phyloP scores from a whole-genome alignment of 495 filamentous ascomycete species.

The Podospora fimiseda region DNA sequence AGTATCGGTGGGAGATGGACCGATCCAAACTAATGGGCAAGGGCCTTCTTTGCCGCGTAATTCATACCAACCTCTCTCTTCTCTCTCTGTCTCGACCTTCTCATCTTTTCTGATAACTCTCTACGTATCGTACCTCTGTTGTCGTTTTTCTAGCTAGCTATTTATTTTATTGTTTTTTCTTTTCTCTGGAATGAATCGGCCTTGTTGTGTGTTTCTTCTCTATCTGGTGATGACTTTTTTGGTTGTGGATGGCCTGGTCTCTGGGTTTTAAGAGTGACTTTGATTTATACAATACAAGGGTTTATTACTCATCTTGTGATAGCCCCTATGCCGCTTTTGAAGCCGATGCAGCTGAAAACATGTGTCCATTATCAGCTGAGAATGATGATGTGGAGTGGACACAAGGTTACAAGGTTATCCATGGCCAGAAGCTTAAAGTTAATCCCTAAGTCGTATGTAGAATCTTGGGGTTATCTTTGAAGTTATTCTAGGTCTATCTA shows the following conservation, averaged over 20 bases:
- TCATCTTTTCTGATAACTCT: constrained; percentile 15
- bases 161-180: constrained; percentile 14
- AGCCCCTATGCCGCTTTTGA: too few species aligned
- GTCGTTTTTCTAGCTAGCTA: constrained; percentile 17
- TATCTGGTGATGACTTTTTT: background rate
- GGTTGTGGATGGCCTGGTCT: background rate
- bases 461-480: too few species aligned
- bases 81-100: constrained; percentile 12
- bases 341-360: too few species aligned
- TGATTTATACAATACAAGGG: background rate
- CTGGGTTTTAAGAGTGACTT: background rate
- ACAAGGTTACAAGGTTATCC: too few species aligned
- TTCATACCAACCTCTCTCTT: background rate
- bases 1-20: constrained; percentile 3
- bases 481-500: too few species aligned
- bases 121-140: constrained; percentile 10
- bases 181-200: constrained; percentile 7
- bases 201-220: background rate
- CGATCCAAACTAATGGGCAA: constrained; percentile 1
- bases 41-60: constrained; percentile 2
- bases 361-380: too few species aligned
- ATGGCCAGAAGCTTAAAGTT: too few species aligned
- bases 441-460: too few species aligned
- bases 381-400: too few species aligned
- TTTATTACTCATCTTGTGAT: too few species aligned